Conservation (phyloP, 768 basidiomycete genomes). For the Clitopilus hobsonii region DNA sequence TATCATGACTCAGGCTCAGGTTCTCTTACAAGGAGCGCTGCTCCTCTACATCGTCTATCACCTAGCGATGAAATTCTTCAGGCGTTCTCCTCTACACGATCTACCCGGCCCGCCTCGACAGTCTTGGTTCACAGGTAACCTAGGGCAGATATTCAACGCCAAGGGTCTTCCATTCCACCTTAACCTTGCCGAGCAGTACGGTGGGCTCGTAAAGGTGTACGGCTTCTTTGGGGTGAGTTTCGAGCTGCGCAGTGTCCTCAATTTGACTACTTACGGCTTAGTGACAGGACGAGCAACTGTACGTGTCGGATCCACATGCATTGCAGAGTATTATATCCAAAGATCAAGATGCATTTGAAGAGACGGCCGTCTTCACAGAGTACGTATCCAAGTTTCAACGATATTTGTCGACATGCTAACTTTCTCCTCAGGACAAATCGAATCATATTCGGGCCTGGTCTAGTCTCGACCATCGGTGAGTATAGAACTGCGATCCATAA, state of each 20-base stretch:
- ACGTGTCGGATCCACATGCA: conserved; percentile 45
- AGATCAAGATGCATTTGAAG: conserved; percentile 45
- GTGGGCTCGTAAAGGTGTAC: conserved; percentile 38
- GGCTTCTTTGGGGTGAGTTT: conserved; percentile 42
- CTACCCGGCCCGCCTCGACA: conserved; percentile 27
- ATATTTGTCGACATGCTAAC: neutral
- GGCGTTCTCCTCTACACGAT: conserved; percentile 16
- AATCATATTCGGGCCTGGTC: conserved; percentile 41
- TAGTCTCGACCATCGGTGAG: conserved; percentile 35
- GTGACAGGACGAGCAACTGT: conserved; percentile 42
- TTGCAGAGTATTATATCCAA: conserved; percentile 43
- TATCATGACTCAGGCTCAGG: neutral
- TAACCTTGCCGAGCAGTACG: conserved; percentile 30
- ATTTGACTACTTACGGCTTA: neutral
- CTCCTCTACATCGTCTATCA: conserved; percentile 5
- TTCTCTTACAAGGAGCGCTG: neutral
- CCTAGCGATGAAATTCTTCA: conserved; percentile 8
- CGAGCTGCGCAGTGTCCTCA: neutral
- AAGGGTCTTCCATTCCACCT: conserved; percentile 40
- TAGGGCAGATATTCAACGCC: conserved; percentile 36
- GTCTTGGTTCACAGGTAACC: conserved; percentile 37
- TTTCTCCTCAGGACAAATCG: conserved; percentile 32
- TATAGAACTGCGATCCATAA: neutral
- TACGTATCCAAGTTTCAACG: conserved; percentile 16
- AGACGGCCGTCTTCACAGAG: conserved; percentile 39